phyloP scores from a whole-genome alignment of 2,329 filamentous ascomycete species.

The Microcyclospora pomicola region DNA sequence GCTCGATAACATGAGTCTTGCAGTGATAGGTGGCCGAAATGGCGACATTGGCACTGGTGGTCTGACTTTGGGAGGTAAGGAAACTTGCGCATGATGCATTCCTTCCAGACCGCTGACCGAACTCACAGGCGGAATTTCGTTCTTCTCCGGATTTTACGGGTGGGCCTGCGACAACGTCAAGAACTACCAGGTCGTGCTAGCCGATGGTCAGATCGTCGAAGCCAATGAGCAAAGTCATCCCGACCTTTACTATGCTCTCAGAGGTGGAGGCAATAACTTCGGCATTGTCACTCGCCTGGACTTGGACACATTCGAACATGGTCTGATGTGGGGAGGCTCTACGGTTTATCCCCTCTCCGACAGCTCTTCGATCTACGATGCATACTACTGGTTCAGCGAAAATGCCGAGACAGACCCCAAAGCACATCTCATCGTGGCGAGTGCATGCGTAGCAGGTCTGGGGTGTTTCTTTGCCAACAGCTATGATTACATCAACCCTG shows the following conservation, averaged over 20 bases:
- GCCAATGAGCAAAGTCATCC: conserved; percentile 7
- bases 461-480: conserved; percentile 3
- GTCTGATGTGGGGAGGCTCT: conserved; percentile 8
- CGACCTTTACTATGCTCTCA: conserved; percentile 15
- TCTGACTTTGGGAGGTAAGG: conserved; percentile 13
- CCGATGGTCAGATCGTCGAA: conserved; percentile 11
- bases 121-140: conserved; percentile 15
- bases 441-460: conserved; percentile 1
- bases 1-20: conserved; percentile 7
- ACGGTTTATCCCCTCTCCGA: conserved; percentile 1
- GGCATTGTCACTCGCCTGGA: conserved; percentile 17
- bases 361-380: conserved; percentile 2
- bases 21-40: conserved; percentile 14
- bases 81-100: not conserved
- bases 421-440: conserved; percentile 2
- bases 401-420: conserved; percentile 3
- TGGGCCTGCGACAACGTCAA: conserved; percentile 19
- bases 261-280: conserved; percentile 18
- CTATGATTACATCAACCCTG: conserved; percentile 3
- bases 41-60: conserved; percentile 17
- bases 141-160: conserved; percentile 15
- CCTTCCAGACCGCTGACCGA: not conserved
- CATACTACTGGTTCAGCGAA: conserved; percentile 5
- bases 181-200: conserved; percentile 17
- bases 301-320: conserved; percentile 10